A percentile compares a stretch with the other conserved stretches of the same genome.
Evolutionary conservation across 192 early-diverging fungal species (phyloP).

Genomic region (Linnemannia hyalina): DNA sequence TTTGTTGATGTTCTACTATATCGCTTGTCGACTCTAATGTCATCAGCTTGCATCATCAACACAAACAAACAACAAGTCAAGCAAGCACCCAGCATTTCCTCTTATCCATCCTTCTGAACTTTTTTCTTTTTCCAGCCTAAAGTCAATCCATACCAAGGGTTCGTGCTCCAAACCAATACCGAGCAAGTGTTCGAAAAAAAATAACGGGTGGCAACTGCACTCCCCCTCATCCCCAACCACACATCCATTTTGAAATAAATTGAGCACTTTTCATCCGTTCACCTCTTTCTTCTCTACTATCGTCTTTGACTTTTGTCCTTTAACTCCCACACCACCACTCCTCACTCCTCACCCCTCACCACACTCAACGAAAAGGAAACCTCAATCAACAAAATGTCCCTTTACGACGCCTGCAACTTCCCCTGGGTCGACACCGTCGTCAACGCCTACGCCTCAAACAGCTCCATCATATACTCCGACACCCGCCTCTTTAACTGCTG

Average conservation of each 20-base stretch:
- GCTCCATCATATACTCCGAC: not conserved
- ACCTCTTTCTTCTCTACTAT: not conserved
- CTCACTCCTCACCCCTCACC: not conserved
- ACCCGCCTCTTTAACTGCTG: not conserved
- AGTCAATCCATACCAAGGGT: not conserved
- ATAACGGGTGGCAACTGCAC: too few species aligned
- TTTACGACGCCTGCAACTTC: not conserved
- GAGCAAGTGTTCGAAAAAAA: not conserved
- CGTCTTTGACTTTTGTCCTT: not conserved
- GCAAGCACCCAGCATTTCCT: not conserved
- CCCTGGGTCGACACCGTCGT: conserved; percentile 4
- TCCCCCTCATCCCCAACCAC: too few species aligned
- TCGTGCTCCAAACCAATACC: not conserved
- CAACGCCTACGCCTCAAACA: not conserved
- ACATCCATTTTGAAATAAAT: not conserved
- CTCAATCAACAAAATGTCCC: conserved; percentile 1
- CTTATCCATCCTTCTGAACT: not conserved
- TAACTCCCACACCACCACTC: not conserved
- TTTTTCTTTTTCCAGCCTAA: not conserved
- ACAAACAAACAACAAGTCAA: not conserved
- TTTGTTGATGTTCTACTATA: too few species aligned
- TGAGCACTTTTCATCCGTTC: not conserved
- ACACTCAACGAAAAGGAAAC: not conserved
- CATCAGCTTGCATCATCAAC: too few species aligned
- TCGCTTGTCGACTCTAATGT: too few species aligned